Conservation (phyloP, 352 stramenopile species). For the Phytophthora cryptogea region DNA sequence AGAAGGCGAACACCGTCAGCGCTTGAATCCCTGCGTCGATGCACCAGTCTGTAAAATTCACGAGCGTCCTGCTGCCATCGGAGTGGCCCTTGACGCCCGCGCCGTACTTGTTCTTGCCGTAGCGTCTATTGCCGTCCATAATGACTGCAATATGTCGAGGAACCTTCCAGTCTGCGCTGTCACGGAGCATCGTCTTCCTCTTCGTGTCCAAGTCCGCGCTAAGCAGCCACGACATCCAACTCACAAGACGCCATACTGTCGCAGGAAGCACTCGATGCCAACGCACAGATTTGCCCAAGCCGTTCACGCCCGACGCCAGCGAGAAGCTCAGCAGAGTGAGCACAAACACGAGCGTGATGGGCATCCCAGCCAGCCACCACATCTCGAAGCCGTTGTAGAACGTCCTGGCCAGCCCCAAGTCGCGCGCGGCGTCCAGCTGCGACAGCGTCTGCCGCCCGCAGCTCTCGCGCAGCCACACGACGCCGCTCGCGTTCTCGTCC, state of each 20-base stretch:
- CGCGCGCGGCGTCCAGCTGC: constrained; percentile 35
- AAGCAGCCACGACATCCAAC: constrained; percentile 16
- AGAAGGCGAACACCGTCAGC: constrained; percentile 96
- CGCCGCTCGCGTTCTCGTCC: constrained; percentile 72
- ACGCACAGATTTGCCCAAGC: constrained; percentile 47
- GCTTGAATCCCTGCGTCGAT: constrained; percentile 89
- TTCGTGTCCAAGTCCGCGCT: constrained; percentile 13
- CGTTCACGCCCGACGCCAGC: constrained; percentile 58
- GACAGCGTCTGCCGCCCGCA: constrained; percentile 65
- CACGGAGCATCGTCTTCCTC: constrained; percentile 18
- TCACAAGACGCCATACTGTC: constrained; percentile 14
- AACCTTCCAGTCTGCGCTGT: constrained; percentile 39
- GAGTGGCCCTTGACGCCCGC: constrained; percentile 89
- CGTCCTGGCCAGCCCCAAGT: constrained; percentile 42
- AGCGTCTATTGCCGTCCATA: constrained; percentile 97
- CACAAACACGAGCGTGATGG: constrained; percentile 69
- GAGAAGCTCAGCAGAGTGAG: constrained; percentile 79
- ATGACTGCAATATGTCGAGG: constrained; percentile 94
- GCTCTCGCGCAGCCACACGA: constrained; percentile 55
- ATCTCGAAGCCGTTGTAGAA: constrained; percentile 88
- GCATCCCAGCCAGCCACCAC: constrained; percentile 86
- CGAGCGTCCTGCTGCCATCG: constrained; percentile 95
- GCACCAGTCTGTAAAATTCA: constrained; percentile 97
- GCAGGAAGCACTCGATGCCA: constrained; percentile 27
- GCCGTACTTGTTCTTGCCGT: constrained; percentile 87